Evolutionary conservation across 208 protist species (phyloP).

Genomic region (Novymonas esmeraldas): DNA sequence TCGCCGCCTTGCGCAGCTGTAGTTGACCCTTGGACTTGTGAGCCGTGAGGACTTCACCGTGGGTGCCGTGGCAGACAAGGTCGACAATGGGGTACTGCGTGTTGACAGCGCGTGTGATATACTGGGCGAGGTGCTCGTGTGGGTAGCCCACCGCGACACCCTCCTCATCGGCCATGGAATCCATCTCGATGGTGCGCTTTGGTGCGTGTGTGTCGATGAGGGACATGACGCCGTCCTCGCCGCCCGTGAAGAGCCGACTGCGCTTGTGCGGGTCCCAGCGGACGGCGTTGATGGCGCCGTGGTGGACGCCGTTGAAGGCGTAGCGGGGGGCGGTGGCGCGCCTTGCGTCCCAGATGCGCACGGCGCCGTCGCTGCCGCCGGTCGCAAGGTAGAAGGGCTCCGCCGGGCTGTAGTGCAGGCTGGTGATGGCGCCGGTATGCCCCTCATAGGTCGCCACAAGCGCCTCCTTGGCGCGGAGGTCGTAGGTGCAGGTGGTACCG

Average conservation of each 20-base stretch:
- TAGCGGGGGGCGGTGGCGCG: constrained; percentile 60
- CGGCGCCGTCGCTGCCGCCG: constrained; percentile 55
- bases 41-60: constrained; percentile 60
- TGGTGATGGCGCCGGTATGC: constrained; percentile 47
- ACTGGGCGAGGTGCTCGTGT: constrained; percentile 26
- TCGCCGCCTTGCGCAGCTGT: constrained; percentile 67
- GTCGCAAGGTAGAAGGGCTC: constrained; percentile 87
- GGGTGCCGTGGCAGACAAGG: constrained; percentile 41
- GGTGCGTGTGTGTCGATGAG: constrained; percentile 74
- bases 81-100: constrained; percentile 66
- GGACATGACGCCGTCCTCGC: constrained; percentile 74
- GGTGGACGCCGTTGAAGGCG: constrained; percentile 65
- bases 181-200: constrained; percentile 27
- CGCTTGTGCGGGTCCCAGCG: constrained; percentile 75
- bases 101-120: constrained; percentile 60
- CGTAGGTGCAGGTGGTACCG: constrained; percentile 63
- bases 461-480: constrained; percentile 76
- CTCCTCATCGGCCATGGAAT: constrained; percentile 20
- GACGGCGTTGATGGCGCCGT: constrained; percentile 53
- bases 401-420: constrained; percentile 68
- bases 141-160: constrained; percentile 1
- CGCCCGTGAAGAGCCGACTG: constrained; percentile 75
- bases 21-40: constrained; percentile 70
- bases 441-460: constrained; percentile 67
- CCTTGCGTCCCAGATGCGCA: constrained; percentile 81